A percentile compares a stretch with the other conserved stretches of the same genome.
Conservation (phyloP, 208 protist genomes). For the Crithidia bombi region DNA sequence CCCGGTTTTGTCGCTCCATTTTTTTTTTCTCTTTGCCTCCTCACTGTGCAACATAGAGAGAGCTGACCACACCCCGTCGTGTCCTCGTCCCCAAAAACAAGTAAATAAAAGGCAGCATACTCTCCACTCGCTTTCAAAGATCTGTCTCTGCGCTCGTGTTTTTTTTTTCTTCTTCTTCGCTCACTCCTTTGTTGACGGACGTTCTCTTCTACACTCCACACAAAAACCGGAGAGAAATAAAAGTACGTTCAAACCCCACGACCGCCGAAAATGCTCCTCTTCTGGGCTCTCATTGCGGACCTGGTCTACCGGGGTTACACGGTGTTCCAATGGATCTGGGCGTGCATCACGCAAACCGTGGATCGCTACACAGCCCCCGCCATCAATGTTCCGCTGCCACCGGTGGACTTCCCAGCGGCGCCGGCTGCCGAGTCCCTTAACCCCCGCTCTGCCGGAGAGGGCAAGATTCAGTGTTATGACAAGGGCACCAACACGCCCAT, state of each 20-base stretch:
- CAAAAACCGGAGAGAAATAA: too few species aligned
- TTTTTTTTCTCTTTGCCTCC: too few species aligned
- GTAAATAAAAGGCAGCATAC: too few species aligned
- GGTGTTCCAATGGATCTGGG: slow-evolving; percentile 52
- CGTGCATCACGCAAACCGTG: slow-evolving; percentile 46
- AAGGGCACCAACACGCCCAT: slow-evolving; percentile 87
- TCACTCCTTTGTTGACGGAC: too few species aligned
- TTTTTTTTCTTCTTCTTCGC: not conserved
- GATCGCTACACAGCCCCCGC: slow-evolving; percentile 84
- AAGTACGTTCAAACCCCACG: too few species aligned
- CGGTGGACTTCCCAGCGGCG: slow-evolving; percentile 50
- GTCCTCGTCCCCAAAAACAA: too few species aligned
- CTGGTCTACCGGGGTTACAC: slow-evolving; percentile 69
- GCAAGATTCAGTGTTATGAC: slow-evolving; percentile 89
- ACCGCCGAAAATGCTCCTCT: slow-evolving; percentile 58
- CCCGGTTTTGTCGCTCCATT: too few species aligned
- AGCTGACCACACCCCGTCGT: too few species aligned
- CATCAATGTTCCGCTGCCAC: slow-evolving; percentile 73
- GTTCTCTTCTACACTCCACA: too few species aligned
- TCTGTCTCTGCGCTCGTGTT: too few species aligned
- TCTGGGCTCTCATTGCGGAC: slow-evolving; percentile 44
- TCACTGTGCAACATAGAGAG: too few species aligned
- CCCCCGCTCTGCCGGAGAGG: slow-evolving; percentile 68
- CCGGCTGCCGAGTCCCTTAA: slow-evolving; percentile 63
- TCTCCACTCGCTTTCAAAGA: too few species aligned